Evolutionary conservation across 176 grass and related monocot species (phyloP).

Genomic region (Eragrostis nindensis): DNA sequence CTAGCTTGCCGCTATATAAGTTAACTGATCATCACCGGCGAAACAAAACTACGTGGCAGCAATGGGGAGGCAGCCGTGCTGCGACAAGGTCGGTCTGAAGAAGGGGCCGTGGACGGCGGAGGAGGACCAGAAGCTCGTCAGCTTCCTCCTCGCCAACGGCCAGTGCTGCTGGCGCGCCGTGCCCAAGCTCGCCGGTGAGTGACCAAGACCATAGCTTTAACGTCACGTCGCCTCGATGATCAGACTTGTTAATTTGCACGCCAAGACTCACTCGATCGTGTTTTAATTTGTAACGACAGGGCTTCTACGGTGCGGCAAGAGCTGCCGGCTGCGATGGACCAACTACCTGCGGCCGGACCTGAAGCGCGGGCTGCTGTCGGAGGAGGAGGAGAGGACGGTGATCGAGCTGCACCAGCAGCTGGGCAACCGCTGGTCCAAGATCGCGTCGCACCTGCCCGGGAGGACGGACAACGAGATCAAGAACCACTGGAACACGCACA

Average conservation of each 20-base stretch:
- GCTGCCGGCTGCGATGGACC: constrained; percentile 87
- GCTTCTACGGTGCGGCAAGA: constrained; percentile 86
- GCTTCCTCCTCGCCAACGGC: constrained; percentile 73
- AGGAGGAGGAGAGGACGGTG: constrained; percentile 71
- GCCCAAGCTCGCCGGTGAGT: constrained; percentile 84
- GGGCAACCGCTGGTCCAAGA: constrained; percentile 96
- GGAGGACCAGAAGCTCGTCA: constrained; percentile 78
- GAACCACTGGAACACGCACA: constrained; percentile 94
- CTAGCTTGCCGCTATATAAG: constrained; percentile 13
- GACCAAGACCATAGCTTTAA: background rate
- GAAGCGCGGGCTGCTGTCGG: constrained; percentile 72
- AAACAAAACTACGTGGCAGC: background rate
- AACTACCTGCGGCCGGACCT: constrained; percentile 91
- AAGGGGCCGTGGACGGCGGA: constrained; percentile 82
- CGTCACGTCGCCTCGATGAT: background rate
- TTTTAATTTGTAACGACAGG: constrained; percentile 43
- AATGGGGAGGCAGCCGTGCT: constrained; percentile 92
- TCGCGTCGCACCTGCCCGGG: constrained; percentile 76
- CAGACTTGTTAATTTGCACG: background rate
- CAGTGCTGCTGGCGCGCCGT: constrained; percentile 86
- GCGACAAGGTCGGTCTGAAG: constrained; percentile 87
- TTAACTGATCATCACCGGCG: background rate
- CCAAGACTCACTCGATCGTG: background rate
- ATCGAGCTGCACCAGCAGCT: constrained; percentile 87
- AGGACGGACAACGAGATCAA: constrained; percentile 97